phyloP scores from a whole-genome alignment of 768 basidiomycete species.

The Omphalotus guepiniiformis region DNA sequence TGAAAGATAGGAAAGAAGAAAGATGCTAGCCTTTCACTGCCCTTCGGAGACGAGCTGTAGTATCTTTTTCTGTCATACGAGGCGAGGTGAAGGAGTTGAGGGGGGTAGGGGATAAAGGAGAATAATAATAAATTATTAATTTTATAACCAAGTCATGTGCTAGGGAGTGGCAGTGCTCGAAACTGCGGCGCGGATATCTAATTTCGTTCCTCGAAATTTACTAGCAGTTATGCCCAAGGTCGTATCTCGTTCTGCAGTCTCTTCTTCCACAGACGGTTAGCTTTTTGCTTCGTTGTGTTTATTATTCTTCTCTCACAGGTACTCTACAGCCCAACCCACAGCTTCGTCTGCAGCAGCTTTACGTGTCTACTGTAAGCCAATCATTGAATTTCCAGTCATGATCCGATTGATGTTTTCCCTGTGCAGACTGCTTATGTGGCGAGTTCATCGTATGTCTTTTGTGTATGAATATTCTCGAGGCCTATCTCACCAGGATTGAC shows the following conservation, averaged over 20 bases:
- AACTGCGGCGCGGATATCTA: neutral
- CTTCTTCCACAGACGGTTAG: constrained; percentile 82
- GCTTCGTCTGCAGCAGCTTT: constrained; percentile 74
- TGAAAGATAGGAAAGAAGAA: constrained; percentile 7
- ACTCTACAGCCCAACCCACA: constrained; percentile 63
- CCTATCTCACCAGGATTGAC: neutral
- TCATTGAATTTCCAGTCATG: constrained; percentile 12
- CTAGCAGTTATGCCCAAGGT: constrained; percentile 77
- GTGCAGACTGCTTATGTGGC: constrained; percentile 79
- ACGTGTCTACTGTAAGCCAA: constrained; percentile 72
- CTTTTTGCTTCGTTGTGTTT: constrained; percentile 4
- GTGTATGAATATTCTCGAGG: no score
- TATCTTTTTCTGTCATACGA: constrained; percentile 80
- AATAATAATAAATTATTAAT: neutral
- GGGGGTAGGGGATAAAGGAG: neutral
- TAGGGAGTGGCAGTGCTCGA: neutral
- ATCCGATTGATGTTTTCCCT: constrained; percentile 2
- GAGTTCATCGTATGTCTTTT: constrained; percentile 71
- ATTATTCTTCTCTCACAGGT: constrained; percentile 6
- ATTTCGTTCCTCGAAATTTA: constrained; percentile 4
- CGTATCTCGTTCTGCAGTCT: constrained; percentile 82
- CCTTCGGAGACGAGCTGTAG: constrained; percentile 66
- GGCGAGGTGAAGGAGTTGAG: constrained; percentile 18
- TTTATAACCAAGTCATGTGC: neutral
- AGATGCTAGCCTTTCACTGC: constrained; percentile 66